Conservation (phyloP, 805 yeast species). For the Ogataea philodendri region DNA sequence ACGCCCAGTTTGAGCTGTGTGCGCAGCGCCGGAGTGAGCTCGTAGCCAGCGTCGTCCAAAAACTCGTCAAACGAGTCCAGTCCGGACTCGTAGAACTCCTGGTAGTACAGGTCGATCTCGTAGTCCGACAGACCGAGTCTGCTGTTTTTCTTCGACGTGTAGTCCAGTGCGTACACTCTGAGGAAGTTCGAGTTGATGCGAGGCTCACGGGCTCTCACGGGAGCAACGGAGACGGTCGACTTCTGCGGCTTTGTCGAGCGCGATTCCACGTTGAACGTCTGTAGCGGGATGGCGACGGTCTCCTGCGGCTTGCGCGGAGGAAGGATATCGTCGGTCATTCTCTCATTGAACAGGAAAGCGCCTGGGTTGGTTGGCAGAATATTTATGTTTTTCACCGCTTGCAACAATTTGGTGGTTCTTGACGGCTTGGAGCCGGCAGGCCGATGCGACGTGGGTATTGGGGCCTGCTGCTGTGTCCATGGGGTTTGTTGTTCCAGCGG, state of each 20-base stretch:
- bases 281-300: constrained; percentile 8
- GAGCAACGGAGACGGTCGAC: not conserved
- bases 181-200: constrained; percentile 51
- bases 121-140: constrained; percentile 34
- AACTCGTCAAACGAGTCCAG: constrained; percentile 23
- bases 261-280: constrained; percentile 16
- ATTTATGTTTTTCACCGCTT: constrained; percentile 13
- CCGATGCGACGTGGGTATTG: too few relatives aligned
- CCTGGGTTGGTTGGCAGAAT: constrained; percentile 11
- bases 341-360: constrained; percentile 18
- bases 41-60: constrained; percentile 25
- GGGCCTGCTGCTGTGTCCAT: too few relatives aligned
- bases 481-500: constrained; percentile 12
- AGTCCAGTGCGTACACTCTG: constrained; percentile 49
- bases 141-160: constrained; percentile 38
- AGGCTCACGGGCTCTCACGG: constrained; percentile 39
- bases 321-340: constrained; percentile 17
- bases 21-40: constrained; percentile 12
- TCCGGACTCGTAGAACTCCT: constrained; percentile 28
- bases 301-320: constrained; percentile 11
- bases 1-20: constrained; percentile 36
- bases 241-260: constrained; percentile 2
- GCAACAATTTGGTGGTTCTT: constrained; percentile 10
- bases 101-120: constrained; percentile 34
- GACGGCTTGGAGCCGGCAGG: constrained; percentile 6